Base-by-base conservation (phyloP, 1,139 yeast species). In the Kazachstania sp. region DNA sequence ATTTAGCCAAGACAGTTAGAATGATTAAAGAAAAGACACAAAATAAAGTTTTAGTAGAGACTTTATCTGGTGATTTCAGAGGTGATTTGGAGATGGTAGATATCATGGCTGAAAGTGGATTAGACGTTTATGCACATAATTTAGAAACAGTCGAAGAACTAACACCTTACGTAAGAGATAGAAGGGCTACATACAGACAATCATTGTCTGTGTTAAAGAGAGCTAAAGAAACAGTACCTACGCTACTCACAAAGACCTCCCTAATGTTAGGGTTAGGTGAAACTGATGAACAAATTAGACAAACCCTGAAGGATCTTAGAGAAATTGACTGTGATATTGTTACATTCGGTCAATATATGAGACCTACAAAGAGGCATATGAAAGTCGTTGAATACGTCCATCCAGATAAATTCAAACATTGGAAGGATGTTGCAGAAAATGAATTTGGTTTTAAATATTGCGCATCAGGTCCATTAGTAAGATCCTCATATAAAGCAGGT, bases 291-390 rank as follows among this genome's bases (percentile, higher is more conserved):
- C 97, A 92, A 68, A 68, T 94, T 23, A 64, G 81, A 60, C 81
- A 79, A 56, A 82, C 97, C 1, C 67, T 94, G 59, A 71, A 66
- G 49, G 95, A 87, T 64, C 72, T 94, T 56, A 77, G 98, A 54
- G 78, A 69, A 19, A 77, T 83, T 45, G 71, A 75, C 8, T 94
- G 95, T 65, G 98, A 94, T 61, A 95, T 94, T 46, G 96, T 94
- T 23, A 94, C 99, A 0, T 92, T 94, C 68, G 99, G 99, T 38
- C 99, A 94, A 69, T 94, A 94, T 68, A 94, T 94, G 99, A 79
- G 97, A 63, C 99, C 99, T 40, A 94, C 99, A 1, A 92, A 86
- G 70, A 81, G 97, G 61, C 99, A 94, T 66, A 87, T 94, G 95
- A 90, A 90, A 71, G 99, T 94, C 38, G 97, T 87, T 19, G 97